A percentile compares a stretch with the other conserved stretches of the same genome.
These are phyloP conservation scores for Fusarium fujikuroi DNA, from an alignment of 2,329 filamentous ascomycete genomes.

Conservation along the genomic window DNA sequence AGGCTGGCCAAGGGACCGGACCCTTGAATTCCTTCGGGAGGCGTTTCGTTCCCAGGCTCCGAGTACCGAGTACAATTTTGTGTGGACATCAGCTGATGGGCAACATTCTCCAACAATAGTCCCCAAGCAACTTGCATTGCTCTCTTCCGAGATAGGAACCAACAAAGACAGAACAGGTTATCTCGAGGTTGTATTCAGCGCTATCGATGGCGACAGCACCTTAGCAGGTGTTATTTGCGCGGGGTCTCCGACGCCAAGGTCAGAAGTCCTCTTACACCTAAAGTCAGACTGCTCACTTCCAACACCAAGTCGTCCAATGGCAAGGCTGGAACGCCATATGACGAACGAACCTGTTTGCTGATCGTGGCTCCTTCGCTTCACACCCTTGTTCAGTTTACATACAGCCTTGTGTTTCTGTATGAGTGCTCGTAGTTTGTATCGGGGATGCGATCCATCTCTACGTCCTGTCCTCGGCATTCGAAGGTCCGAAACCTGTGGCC, in stretches of 20 bases:
- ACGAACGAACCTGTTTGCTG: constrained; percentile 29
- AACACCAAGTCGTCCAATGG: constrained; percentile 21
- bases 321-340: constrained; percentile 13
- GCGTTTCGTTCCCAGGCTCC: constrained; percentile 24
- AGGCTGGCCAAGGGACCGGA: constrained; percentile 17
- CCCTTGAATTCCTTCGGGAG: constrained; percentile 33
- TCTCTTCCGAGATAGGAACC: constrained; percentile 28
- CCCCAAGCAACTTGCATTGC: constrained; percentile 8
- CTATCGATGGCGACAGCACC: not conserved
- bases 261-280: constrained; percentile 20
- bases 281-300: constrained; percentile 14
- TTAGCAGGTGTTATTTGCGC: constrained; percentile 19
- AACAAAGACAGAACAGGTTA: constrained; percentile 5
- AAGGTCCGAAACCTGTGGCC: constrained; percentile 21
- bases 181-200: not conserved
- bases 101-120: constrained; percentile 27
- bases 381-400: constrained; percentile 22
- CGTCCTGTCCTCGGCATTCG: constrained; percentile 19
- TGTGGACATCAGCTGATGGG: constrained; percentile 15
- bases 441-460: constrained; percentile 10
- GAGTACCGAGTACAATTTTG: constrained; percentile 4
- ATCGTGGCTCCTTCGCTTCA: constrained; percentile 22
- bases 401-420: constrained; percentile 5
- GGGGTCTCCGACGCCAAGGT: constrained; percentile 36
- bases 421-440: not conserved